A percentile compares a stretch with the other conserved stretches of the same genome.
Conservation (phyloP, 352 stramenopile genomes). For the Globisporangium nunn region DNA sequence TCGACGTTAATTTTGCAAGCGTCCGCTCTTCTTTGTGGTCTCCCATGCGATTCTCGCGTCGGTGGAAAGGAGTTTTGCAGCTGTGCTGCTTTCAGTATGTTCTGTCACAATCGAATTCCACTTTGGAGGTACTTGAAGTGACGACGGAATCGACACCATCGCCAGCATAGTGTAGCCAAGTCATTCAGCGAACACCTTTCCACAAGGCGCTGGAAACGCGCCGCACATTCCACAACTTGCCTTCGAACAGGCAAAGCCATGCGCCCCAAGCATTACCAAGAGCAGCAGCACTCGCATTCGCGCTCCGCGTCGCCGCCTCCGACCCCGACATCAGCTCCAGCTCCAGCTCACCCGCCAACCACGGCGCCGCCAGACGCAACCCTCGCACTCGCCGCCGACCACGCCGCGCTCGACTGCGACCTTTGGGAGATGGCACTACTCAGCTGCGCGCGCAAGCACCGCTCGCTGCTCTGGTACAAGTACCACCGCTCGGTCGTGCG, state of each 20-base stretch:
- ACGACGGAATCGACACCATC: no score
- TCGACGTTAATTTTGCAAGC: not conserved
- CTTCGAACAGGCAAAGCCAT: not conserved
- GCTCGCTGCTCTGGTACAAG: conserved; percentile 38
- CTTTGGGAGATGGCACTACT: conserved; percentile 60
- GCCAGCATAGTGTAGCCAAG: not conserved
- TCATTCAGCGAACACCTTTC: not conserved
- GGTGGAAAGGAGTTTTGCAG: no score
- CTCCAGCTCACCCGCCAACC: not conserved
- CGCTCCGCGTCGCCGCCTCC: not conserved
- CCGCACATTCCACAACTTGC: not conserved
- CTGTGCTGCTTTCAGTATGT: no score
- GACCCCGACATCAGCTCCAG: not conserved
- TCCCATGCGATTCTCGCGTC: no score
- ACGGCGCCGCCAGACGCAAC: not conserved
- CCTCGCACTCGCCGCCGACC: conserved; percentile 10
- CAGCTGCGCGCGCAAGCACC: conserved; percentile 40
- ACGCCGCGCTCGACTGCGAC: conserved; percentile 30
- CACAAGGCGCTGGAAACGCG: not conserved
- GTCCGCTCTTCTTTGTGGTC: not conserved
- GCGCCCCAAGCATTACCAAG: not conserved
- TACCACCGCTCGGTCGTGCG: conserved; percentile 28
- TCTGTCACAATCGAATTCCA: no score
- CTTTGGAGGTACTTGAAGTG: no score
- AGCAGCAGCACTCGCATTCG: not conserved